A percentile compares a stretch with the other conserved stretches of the same genome.
Evolutionary conservation across 148 eudicot genomes (phyloP).

Genomic region (Limonium bicolor): DNA sequence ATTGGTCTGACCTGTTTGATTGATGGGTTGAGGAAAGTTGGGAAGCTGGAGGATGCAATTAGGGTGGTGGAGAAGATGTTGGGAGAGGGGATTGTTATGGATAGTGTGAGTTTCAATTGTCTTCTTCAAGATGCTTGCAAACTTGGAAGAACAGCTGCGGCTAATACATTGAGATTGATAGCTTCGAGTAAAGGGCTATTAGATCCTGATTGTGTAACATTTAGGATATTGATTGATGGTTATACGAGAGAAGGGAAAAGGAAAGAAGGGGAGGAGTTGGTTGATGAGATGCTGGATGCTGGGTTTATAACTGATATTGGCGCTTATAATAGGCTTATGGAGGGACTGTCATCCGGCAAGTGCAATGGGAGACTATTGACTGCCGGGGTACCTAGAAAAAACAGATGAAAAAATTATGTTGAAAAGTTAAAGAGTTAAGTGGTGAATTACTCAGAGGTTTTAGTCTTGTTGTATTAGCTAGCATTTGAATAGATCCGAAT

Average conservation of each 20-base stretch:
- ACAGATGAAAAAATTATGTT: too few relatives aligned
- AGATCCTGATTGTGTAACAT: conserved; percentile 43
- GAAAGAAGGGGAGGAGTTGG: conserved; percentile 53
- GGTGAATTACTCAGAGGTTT: too few relatives aligned
- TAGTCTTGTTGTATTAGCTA: too few relatives aligned
- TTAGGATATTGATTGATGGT: conserved; percentile 57
- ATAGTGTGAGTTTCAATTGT: conserved; percentile 77
- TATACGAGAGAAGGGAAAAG: conserved; percentile 50
- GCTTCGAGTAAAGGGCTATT: conserved; percentile 77
- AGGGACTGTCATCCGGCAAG: conserved; percentile 22
- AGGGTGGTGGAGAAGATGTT: conserved; percentile 48
- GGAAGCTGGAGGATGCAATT: conserved; percentile 30
- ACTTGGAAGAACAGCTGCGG: conserved; percentile 37
- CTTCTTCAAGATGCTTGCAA: conserved; percentile 52
- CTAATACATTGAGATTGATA: conserved; percentile 57
- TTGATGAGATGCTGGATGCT: conserved; percentile 85
- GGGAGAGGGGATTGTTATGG: conserved; percentile 38
- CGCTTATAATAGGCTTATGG: conserved; percentile 54
- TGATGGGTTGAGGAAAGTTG: conserved; percentile 51
- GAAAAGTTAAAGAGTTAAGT: too few relatives aligned
- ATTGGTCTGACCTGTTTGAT: conserved; percentile 65
- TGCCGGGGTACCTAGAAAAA: too few relatives aligned
- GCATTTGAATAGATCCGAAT: too few relatives aligned
- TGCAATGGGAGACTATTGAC: neutral
- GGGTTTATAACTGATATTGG: conserved; percentile 67